phyloP scores from a whole-genome alignment of 139 green algal species.

The Chlamydomonas eustigma region DNA sequence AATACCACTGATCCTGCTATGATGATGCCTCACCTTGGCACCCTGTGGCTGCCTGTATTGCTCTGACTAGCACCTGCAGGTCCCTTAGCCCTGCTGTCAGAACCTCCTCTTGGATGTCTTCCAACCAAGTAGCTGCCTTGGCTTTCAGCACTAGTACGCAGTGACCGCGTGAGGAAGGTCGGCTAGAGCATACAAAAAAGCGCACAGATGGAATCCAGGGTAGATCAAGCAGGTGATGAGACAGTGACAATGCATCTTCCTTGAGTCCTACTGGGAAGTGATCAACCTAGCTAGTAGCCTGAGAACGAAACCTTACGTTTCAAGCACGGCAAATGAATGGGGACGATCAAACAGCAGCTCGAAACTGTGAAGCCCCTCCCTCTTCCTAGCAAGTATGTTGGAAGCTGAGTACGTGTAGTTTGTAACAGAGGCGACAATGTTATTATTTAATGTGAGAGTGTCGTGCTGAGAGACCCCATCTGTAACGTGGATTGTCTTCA shows the following conservation, averaged over 20 bases:
- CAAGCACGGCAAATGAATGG: constrained; percentile 36
- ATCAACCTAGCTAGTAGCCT: background rate
- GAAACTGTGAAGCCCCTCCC: background rate
- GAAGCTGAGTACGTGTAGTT: background rate
- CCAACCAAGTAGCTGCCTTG: constrained; percentile 32
- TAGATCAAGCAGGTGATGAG: background rate
- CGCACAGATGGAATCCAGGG: background rate
- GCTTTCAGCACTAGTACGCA: constrained; percentile 40
- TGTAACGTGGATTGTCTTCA: background rate
- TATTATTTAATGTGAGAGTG: background rate
- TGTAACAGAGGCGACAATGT: background rate
- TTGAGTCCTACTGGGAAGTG: background rate
- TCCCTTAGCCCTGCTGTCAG: constrained; percentile 19
- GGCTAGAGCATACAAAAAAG: too few relatives aligned
- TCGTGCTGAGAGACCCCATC: background rate
- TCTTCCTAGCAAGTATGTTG: constrained; percentile 1
- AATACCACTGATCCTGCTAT: too few relatives aligned
- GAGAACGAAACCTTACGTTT: constrained; percentile 1
- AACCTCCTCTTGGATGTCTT: constrained; percentile 22
- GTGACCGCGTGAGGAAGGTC: constrained; percentile 33
- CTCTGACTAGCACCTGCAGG: constrained; percentile 29
- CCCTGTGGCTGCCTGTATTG: constrained; percentile 32
- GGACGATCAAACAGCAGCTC: constrained; percentile 7
- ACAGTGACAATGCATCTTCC: background rate
- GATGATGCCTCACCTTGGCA: constrained; percentile 19